Base-by-base conservation (phyloP, 2,329 filamentous ascomycete genomes). In the Cladosporium sp. region DNA sequence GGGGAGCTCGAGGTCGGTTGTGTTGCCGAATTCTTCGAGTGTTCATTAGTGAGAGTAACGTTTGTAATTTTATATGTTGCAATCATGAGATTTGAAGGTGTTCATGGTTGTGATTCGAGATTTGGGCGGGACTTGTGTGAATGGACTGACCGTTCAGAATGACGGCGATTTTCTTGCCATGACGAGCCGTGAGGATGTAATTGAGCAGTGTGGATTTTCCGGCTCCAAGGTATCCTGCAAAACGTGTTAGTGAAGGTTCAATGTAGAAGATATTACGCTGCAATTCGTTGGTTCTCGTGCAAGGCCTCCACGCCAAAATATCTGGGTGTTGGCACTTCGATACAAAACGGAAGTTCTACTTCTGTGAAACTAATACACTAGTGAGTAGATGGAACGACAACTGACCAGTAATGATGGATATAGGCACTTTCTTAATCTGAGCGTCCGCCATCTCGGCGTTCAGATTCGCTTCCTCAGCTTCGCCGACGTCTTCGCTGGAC, bases 81-180 rank as follows among this genome's bases (percentile, higher is more conserved):
- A 21, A 6, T 60, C 2, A 55, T 51, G 41, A 28, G 32, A 36
- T 11, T 64, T 26, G 12, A 21, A 6, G n/a, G 41, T 4, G n/a
- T 21, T 47, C 2, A n/a, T 44, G 18, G 66, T 64, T 18, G 24
- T n/a, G 41, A 4, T 28, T 21, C 26, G 21, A 30, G 21, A 2
- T 44, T 30, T 30, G 7, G 6, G 38, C n/a, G 18, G 6, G 15
- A 21, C 18, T n/a, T 3, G 28, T 30, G 28, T 49, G 0, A 21
- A 5, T 49, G 30, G 15, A 21, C 77, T 75, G 74, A 80, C 92
- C 93, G 78, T 99, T 99, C 82, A 99, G 87, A 66, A 99, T 98
- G 15, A 99, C 95, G 12, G 95, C 95, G 77, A 99, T 95, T 75
- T 93, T 97, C 84, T 98, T 98, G 78, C 94, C 94, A 84, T 99